Evolutionary conservation across 495 filamentous ascomycete genomes (phyloP).

Genomic region (Terfezia claveryi): DNA sequence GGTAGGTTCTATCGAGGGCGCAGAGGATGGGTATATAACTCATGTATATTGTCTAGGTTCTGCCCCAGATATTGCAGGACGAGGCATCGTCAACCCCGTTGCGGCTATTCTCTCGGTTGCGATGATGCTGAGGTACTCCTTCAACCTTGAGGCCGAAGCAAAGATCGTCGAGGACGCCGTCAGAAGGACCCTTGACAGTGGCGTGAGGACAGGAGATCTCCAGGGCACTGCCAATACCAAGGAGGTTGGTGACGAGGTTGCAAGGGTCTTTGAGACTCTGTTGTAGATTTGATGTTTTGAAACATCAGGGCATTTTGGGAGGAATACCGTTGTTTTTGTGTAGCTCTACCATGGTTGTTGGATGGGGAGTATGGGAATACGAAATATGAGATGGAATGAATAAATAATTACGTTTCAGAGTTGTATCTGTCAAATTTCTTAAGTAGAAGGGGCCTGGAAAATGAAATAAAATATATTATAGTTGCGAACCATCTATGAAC

Average conservation of each 20-base stretch:
- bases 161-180: constrained; percentile 60
- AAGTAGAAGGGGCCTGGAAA: too few relatives aligned
- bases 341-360: too few relatives aligned
- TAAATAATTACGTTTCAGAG: too few relatives aligned
- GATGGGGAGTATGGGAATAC: too few relatives aligned
- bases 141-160: constrained; percentile 52
- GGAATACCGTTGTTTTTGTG: too few relatives aligned
- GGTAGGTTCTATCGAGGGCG: constrained; percentile 26
- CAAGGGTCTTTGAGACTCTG: constrained; percentile 39
- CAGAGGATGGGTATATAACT: constrained; percentile 13
- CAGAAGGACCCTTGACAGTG: constrained; percentile 48
- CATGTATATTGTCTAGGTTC: constrained; percentile 21
- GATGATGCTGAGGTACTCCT: constrained; percentile 81
- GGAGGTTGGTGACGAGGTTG: constrained; percentile 69
- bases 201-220: constrained; percentile 56
- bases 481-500: too few relatives aligned
- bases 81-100: constrained; percentile 70
- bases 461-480: too few relatives aligned
- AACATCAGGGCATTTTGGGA: too few relatives aligned
- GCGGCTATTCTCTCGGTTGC: constrained; percentile 72
- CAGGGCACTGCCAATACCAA: constrained; percentile 46
- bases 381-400: too few relatives aligned
- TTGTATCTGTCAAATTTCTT: too few relatives aligned
- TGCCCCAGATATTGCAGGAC: constrained; percentile 57
- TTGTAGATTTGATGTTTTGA: not conserved